Evolutionary conservation across 1,284 basidiomycete species (phyloP).

Genomic region (Puccinia novopanici): DNA sequence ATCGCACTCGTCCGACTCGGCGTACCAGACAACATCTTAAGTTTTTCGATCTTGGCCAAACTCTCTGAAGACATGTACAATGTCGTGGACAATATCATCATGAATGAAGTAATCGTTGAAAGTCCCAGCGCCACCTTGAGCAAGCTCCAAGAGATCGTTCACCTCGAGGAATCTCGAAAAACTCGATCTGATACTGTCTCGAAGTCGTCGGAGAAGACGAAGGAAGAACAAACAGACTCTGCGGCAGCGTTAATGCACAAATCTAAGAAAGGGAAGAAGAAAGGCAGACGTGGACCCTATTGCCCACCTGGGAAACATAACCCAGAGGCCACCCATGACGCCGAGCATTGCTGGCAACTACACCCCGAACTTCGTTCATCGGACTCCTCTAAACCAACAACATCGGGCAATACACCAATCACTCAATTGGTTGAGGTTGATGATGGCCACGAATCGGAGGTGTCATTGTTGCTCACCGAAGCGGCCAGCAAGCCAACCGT

Average conservation of each 20-base stretch:
- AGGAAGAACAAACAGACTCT: no score
- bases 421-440: not conserved
- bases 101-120: constrained; percentile 6
- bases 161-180: not conserved
- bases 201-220: not conserved
- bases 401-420: not conserved
- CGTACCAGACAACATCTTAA: not conserved
- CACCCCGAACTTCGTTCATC: not conserved
- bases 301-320: not conserved
- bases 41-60: not conserved
- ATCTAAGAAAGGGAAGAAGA: not conserved
- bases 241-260: not conserved
- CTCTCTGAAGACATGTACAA: not conserved
- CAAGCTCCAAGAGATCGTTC: no score
- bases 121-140: no score
- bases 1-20: not conserved
- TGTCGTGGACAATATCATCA: not conserved
- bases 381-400: no score
- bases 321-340: not conserved
- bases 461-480: not conserved
- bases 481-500: not conserved
- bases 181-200: not conserved
- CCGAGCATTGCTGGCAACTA: not conserved
- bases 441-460: not conserved
- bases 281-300: not conserved